Evolutionary conservation across 345 rosid species (phyloP).

Genomic region (Salix koriyanagi): DNA sequence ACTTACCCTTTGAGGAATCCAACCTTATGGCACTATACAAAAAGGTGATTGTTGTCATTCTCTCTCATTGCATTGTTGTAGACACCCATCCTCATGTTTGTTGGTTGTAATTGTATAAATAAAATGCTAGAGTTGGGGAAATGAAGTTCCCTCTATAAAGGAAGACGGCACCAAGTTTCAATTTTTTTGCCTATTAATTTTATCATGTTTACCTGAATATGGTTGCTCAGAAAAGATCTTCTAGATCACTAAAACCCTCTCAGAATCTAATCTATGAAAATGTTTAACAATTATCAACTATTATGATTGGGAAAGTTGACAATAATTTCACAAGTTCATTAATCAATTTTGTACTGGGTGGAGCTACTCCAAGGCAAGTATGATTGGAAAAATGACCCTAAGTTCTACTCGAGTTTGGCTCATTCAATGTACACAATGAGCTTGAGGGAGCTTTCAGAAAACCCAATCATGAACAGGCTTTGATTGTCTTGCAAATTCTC

Average conservation of each 20-base stretch:
- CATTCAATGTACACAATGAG: not conserved
- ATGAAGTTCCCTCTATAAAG: not conserved
- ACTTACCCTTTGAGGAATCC: slow-evolving; percentile 89
- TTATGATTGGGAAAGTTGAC: not conserved
- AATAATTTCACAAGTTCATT: not conserved
- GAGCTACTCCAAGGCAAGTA: not conserved
- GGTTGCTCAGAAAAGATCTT: not conserved
- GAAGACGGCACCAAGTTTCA: not conserved
- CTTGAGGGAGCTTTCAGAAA: not conserved
- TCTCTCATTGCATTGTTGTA: not conserved
- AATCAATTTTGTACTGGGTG: not conserved
- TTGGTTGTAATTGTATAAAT: not conserved
- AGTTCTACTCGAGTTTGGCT: not conserved
- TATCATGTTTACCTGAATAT: not conserved
- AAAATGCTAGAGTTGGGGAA: not conserved
- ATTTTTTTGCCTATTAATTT: too few species aligned
- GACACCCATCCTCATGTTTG: not conserved
- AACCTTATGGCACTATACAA: slow-evolving; percentile 73
- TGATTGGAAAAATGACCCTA: not conserved
- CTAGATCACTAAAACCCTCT: not conserved
- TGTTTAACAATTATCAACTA: not conserved
- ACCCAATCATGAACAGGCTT: not conserved
- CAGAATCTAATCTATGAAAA: not conserved
- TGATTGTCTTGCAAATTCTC: not conserved
- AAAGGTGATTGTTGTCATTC: slow-evolving; percentile 44